Evolutionary conservation across 257 asterid species (phyloP).

Genomic region (Jaltomata sinuosa): DNA sequence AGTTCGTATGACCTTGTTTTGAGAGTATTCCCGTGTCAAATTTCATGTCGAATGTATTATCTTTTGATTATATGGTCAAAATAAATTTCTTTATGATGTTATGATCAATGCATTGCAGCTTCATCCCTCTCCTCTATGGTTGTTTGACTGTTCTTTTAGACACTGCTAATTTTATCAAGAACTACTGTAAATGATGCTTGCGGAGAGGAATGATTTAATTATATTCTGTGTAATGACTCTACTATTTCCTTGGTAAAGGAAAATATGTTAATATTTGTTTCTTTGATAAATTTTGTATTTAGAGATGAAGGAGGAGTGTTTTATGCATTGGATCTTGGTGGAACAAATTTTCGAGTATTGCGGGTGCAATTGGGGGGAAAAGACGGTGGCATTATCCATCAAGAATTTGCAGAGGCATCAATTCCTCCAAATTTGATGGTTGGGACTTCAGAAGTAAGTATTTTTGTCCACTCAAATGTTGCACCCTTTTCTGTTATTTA

Average conservation of each 20-base stretch:
- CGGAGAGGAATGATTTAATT: background rate
- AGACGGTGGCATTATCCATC: constrained; percentile 54
- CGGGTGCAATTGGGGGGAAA: constrained; percentile 81
- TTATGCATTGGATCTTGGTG: constrained; percentile 96
- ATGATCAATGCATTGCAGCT: background rate
- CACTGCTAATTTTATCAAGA: background rate
- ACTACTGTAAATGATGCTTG: background rate
- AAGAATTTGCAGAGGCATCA: constrained; percentile 77
- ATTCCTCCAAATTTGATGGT: constrained; percentile 82
- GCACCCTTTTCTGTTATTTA: background rate
- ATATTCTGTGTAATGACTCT: background rate
- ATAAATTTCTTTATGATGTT: background rate
- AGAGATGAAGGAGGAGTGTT: constrained; percentile 87
- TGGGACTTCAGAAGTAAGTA: constrained; percentile 49
- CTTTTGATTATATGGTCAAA: background rate
- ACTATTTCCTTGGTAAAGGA: background rate
- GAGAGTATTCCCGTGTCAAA: background rate
- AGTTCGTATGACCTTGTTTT: background rate
- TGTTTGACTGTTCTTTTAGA: background rate
- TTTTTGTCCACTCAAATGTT: background rate
- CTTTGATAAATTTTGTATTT: constrained; percentile 2
- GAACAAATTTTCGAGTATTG: constrained; percentile 89
- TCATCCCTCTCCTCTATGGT: background rate
- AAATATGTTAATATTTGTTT: background rate
- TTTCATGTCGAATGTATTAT: background rate